Evolutionary conservation across 805 yeast genomes (phyloP).

Genomic region (Saccharomyces eubayanus): DNA sequence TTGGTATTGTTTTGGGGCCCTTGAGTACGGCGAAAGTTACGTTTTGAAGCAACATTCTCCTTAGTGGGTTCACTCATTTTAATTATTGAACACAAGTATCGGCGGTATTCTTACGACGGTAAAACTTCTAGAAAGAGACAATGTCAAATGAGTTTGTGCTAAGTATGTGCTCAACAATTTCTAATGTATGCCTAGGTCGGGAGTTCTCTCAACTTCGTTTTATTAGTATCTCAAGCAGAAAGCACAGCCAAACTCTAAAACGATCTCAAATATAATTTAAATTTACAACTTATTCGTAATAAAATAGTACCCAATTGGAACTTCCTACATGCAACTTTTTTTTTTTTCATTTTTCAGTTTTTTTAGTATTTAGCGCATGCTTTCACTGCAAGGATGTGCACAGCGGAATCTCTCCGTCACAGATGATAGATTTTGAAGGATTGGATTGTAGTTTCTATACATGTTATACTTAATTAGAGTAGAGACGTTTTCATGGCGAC

Average conservation of each 20-base stretch:
- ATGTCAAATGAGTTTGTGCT: background rate
- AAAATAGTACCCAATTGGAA: background rate
- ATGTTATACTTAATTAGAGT: background rate
- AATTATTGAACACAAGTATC: background rate
- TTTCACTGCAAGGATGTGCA: background rate
- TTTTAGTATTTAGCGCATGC: background rate
- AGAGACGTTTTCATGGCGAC: background rate
- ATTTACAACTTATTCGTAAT: background rate
- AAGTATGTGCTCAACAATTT: background rate
- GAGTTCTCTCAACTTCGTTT: background rate
- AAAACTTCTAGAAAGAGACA: background rate
- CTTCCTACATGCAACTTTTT: background rate
- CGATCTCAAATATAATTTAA: background rate
- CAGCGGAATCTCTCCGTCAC: background rate
- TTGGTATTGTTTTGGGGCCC: slow-evolving; percentile 11
- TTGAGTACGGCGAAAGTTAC: slow-evolving; percentile 16
- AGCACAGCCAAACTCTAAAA: background rate
- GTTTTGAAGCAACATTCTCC: background rate
- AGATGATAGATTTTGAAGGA: background rate
- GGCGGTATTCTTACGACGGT: background rate
- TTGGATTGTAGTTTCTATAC: background rate
- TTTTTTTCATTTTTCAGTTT: background rate
- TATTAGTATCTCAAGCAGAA: background rate
- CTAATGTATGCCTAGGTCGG: background rate
- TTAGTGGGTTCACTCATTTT: background rate